phyloP scores from a whole-genome alignment of 2,329 filamentous ascomycete genomes.

The Cladophialophora exuberans region DNA sequence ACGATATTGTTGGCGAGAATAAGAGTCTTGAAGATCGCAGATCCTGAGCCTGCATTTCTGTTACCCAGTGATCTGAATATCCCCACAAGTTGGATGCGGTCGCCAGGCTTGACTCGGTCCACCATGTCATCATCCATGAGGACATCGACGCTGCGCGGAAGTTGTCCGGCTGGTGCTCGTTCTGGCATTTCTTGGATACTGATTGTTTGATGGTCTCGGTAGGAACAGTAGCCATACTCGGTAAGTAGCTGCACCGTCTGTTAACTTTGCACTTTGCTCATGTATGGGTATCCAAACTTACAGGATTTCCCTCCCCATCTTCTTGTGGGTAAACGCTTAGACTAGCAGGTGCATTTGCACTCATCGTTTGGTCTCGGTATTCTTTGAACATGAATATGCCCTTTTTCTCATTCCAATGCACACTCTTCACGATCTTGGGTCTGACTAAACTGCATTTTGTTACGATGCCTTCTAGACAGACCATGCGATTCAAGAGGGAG shows the following conservation, averaged over 20 bases:
- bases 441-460: conserved; percentile 94
- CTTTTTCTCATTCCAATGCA: conserved; percentile 90
- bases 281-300: conserved; percentile 37
- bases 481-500: conserved; percentile 90
- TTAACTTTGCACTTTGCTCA: conserved; percentile 24
- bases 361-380: conserved; percentile 98
- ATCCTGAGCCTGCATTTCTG: conserved; percentile 85
- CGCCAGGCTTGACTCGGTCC: conserved; percentile 91
- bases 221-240: conserved; percentile 94
- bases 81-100: conserved; percentile 95
- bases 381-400: conserved; percentile 85
- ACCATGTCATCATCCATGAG: conserved; percentile 96
- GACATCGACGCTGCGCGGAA: conserved; percentile 93
- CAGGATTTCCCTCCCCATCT: conserved; percentile 87
- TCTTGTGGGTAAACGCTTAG: conserved; percentile 93
- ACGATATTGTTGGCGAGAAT: conserved; percentile 95
- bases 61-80: conserved; percentile 94
- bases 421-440: conserved; percentile 96
- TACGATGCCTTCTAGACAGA: conserved; percentile 95
- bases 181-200: conserved; percentile 99
- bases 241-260: conserved; percentile 68
- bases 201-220: conserved; percentile 94
- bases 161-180: conserved; percentile 88
- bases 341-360: conserved; percentile 79
- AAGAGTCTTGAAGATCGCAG: conserved; percentile 91